Conservation (phyloP, 2,329 filamentous ascomycete species). For the Penicillium sumatraense region DNA sequence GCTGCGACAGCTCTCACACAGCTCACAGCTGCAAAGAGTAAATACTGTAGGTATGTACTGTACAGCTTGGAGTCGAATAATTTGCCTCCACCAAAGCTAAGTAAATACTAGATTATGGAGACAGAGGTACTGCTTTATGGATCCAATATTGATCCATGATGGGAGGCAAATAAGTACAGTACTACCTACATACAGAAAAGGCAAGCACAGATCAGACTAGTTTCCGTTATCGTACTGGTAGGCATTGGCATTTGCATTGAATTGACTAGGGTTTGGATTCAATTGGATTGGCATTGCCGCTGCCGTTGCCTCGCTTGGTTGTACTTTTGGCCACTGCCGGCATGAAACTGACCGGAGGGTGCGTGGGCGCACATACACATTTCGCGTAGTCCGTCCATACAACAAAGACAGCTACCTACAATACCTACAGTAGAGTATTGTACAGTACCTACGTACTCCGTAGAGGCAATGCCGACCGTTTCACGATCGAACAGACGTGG, state of each 20-base stretch:
- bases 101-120: not conserved
- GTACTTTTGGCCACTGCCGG: conserved; percentile 15
- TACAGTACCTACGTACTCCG: no score
- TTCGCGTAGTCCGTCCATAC: not conserved
- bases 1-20: not conserved
- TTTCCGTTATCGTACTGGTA: not conserved
- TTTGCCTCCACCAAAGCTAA: conserved; percentile 1
- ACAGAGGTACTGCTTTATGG: not conserved
- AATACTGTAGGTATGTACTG: no score
- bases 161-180: not conserved
- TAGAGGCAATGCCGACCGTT: conserved; percentile 29
- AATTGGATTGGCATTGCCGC: not conserved
- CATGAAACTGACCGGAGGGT: conserved; percentile 21
- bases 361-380: not conserved
- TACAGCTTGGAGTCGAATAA: not conserved
- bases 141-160: not conserved
- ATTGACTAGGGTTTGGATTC: no score
- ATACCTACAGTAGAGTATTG: no score
- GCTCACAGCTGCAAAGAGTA: not conserved
- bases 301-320: conserved; percentile 7
- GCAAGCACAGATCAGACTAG: not conserved
- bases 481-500: conserved; percentile 20
- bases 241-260: no score
- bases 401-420: no score
- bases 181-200: not conserved